Evolutionary conservation across 352 stramenopile genomes (phyloP), one percentile per base, ranked within the genome.

Genomic region (Peronospora farinosa): DNA sequence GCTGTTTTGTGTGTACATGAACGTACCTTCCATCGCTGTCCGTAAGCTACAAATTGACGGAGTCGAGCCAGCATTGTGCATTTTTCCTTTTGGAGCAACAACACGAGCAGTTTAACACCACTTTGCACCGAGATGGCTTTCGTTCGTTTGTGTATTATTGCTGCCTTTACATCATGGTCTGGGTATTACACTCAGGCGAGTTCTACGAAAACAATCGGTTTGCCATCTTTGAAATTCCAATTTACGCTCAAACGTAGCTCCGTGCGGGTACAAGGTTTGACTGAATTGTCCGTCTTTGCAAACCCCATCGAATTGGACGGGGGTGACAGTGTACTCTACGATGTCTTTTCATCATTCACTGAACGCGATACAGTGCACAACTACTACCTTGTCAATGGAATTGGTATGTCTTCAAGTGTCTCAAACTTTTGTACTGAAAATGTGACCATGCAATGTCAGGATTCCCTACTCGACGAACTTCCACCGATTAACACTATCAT

Each of bases 161-260:
- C 28, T 12, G 28, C 28, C 8, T 32, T 32, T 3, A 5, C 28
- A 32, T 1, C 8, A 32, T 32, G 28, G 28, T n/a, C n/a, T n/a
- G n/a, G n/a, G n/a, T 32, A 32, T 11, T 32, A 12, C 7, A 12
- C 28, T 13, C 4, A 12, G 28, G 28, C 28, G 10, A 27, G 23
- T 27, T 0, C 23, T 27, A 4, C 3, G 3, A 27, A 27, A 7
- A 27, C 23, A 7, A 32, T 7, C 2, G 28, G 28, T 28, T 67
- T 38, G 40, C 61, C 64, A 15, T 62, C 61, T 2, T 40, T 78
- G 3, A 32, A 51, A 0, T 53, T 79, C 39, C 49, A 40, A 5
- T 63, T 76, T 47, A 60, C 28, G 3, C 51, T 74, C 48, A 73
- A 69, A 33, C 60, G 69, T 7, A 53, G 11, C 19, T 40, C 58